Conservation (phyloP, 805 yeast species). For the Pichia californica region DNA sequence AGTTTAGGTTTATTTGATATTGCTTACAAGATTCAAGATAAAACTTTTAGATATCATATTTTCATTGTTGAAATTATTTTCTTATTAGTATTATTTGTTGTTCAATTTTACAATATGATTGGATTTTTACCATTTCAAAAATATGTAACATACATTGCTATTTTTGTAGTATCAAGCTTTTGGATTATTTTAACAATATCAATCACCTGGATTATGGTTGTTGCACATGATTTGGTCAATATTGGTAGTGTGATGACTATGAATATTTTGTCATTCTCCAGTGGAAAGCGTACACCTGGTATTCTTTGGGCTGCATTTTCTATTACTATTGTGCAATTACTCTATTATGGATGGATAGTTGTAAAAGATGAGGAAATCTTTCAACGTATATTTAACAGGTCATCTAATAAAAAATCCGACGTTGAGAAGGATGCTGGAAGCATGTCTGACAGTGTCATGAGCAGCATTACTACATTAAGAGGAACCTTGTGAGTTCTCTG, state of each 20-base stretch:
- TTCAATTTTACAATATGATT: slow-evolving; percentile 10
- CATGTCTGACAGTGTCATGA: slow-evolving; percentile 11
- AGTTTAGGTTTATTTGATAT: slow-evolving; percentile 11
- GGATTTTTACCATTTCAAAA: slow-evolving; percentile 13
- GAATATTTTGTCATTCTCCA: slow-evolving; percentile 9
- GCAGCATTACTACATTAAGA: slow-evolving; percentile 13
- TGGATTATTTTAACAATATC: slow-evolving; percentile 9
- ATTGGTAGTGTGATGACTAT: slow-evolving; percentile 11
- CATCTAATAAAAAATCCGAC: not conserved
- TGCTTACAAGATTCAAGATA: slow-evolving; percentile 10
- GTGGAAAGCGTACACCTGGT: slow-evolving; percentile 6
- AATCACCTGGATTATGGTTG: slow-evolving; percentile 11
- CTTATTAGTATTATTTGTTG: slow-evolving; percentile 5
- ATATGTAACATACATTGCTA: slow-evolving; percentile 1
- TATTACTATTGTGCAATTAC: slow-evolving; percentile 4
- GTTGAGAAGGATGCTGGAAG: slow-evolving; percentile 9
- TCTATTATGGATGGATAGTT: slow-evolving; percentile 3
- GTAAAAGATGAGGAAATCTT: not conserved
- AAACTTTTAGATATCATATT: slow-evolving; percentile 10
- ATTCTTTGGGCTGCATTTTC: slow-evolving; percentile 13
- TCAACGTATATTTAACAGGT: not conserved
- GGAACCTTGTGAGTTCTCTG: slow-evolving; percentile 7
- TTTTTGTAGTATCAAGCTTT: not conserved
- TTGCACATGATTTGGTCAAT: slow-evolving; percentile 3
- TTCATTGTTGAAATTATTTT: slow-evolving; percentile 11